Evolutionary conservation across 768 basidiomycete species (phyloP), one percentile per base, ranked within the genome.

Genomic region (Amanita rubescens): DNA sequence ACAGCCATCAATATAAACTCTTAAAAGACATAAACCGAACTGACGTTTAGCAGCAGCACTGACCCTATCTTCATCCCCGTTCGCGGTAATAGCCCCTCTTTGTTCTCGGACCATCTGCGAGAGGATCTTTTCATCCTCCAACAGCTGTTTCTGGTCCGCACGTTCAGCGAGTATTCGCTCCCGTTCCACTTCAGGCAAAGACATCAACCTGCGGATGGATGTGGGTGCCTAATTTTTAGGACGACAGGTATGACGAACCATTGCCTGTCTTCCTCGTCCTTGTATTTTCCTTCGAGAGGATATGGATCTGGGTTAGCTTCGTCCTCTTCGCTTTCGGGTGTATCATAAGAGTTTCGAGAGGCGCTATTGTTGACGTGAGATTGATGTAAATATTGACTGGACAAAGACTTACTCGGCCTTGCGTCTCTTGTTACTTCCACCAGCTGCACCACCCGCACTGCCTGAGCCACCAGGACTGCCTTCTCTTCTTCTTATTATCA

Each of bases 211-310:
- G 64, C 15, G 45, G 37, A 24, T 45, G 49, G 52, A 59, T 54
- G 53, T 47, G 32, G 34, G 51, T 58, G 46, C 11, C 12, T 57
- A 49, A 47, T 48, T 35, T n/a, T 56, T 59, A 54, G 34, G 42
- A 42, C 3, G 32, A 2, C 22, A 50, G 41, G 27, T 59, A 46
- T 51, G 42, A 74, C 87, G 72, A 72, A 95, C 95, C 76, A 71
- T 58, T 85, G 78, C 62, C 87, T 80, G 67, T 97, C 95, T 11
- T 73, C 77, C 60, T 92, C 91, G 62, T 96, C 85, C 55, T 78
- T 79, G 64, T 90, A 98, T 67, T 91, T 90, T 47, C 91, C 93
- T 61, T 98, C 95, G 11, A 96, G 71, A 0, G 93, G 94, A 65
- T 91, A 98, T 3, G 84, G 84, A 59, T 90, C 85, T 12, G 55